Conservation (phyloP, 179 eudicot genomes). For the Nepenthes alata region DNA sequence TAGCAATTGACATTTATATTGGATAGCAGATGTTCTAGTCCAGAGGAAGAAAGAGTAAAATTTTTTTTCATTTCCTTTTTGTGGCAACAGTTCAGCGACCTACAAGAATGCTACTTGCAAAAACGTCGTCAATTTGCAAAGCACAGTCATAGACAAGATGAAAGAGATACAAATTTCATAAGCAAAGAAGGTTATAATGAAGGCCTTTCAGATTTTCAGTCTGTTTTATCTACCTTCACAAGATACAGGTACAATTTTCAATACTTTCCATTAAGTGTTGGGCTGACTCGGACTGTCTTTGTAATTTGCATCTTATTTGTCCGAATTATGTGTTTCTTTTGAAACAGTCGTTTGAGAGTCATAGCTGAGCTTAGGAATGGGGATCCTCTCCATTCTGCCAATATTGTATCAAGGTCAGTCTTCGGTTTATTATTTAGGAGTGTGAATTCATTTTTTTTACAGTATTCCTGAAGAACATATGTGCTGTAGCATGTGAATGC, state of each 20-base stretch:
- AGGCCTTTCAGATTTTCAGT: constrained; percentile 62
- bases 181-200: constrained; percentile 52
- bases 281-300: constrained; percentile 2
- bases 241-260: constrained; percentile 42
- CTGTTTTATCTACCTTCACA: constrained; percentile 55
- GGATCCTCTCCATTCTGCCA: constrained; percentile 59
- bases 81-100: constrained; percentile 47
- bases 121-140: constrained; percentile 44
- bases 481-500: too few species aligned
- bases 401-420: constrained; percentile 62
- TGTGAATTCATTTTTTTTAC: too few species aligned
- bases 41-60: not conserved
- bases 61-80: not conserved
- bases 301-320: not conserved
- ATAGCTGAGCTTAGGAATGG: constrained; percentile 66
- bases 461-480: too few species aligned
- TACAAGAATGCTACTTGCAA: constrained; percentile 69
- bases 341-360: constrained; percentile 61
- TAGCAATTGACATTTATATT: too few species aligned
- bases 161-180: constrained; percentile 24
- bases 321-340: constrained; percentile 5
- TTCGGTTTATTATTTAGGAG: not conserved
- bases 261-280: not conserved
- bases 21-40: not conserved
- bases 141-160: constrained; percentile 31